A percentile compares a stretch with the other conserved stretches of the same genome.
Evolutionary conservation across 1,139 yeast species (phyloP).

Genomic region (Arxiozyma bovina): DNA sequence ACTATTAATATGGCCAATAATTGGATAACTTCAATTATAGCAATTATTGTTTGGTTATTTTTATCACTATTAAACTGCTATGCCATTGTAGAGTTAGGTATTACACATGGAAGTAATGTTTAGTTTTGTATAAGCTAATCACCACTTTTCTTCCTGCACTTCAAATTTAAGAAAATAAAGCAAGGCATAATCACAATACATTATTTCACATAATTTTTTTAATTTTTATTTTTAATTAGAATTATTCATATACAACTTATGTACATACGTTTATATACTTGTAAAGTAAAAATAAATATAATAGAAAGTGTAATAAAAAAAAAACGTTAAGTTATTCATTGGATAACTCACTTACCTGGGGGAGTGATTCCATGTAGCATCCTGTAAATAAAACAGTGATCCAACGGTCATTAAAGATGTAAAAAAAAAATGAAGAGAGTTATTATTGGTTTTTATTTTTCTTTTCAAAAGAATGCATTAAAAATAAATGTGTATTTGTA

Average conservation of each 20-base stretch:
- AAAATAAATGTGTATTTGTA: neutral
- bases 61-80: conserved; percentile 58
- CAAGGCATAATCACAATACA: too few species aligned
- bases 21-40: conserved; percentile 46
- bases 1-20: conserved; percentile 49
- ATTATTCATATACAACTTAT: neutral
- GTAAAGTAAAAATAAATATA: neutral
- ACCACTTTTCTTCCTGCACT: neutral
- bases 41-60: conserved; percentile 52
- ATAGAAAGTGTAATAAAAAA: too few species aligned
- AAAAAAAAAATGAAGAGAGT: too few species aligned
- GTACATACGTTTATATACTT: neutral
- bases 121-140: neutral
- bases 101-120: conserved; percentile 22
- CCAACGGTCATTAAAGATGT: too few species aligned
- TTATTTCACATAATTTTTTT: neutral
- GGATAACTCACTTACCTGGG: too few species aligned
- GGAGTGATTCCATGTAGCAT: too few species aligned
- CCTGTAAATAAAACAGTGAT: too few species aligned
- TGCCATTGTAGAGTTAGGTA: conserved; percentile 47
- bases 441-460: neutral
- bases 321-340: too few species aligned
- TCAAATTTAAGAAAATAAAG: too few species aligned
- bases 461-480: neutral
- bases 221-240: neutral